Evolutionary conservation across 2,329 filamentous ascomycete species (phyloP), one percentile per base, ranked within the genome.

Genomic region (Kalmusia sp.): DNA sequence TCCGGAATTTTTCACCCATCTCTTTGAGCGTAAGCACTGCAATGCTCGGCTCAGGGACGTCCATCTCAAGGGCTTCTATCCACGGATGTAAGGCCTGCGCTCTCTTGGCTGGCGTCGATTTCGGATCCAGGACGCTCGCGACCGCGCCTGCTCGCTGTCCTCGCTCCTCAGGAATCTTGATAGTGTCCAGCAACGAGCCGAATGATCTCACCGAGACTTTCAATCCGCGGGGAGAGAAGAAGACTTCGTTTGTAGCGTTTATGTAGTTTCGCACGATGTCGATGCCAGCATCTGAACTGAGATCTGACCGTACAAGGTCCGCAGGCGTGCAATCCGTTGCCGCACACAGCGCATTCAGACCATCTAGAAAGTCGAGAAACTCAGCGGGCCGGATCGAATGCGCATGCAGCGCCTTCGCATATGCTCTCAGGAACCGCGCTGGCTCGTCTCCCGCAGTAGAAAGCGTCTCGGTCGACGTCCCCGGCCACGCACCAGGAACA

Each of bases 281-380:
- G 9, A 37, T 27, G 19, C 43, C 19, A 14, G 40, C 22, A n/a
- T 56, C 43, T 6, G 25, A 15, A 5, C 28, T 22, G 2, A 43
- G 12, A 8, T 54, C 41, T 8, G 34, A 11, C 14, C 31, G 21
- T 2, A 54, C n/a, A n/a, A 61, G 57, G 22, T 53, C 39, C 2
- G 21, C 22, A 9, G 55, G 34, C 8, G 41, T 59, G 9, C 49
- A 53, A 14, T 39, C 38, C 3, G 60, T 57, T 4, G 59, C 59
- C 15, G 47, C 39, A 38, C 63, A 67, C 7, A 73, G 52, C 19
- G 62, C 58, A 34, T 73, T 73, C 4, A 74, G 54, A 6, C 70
- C 70, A 27, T 73, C 65, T 7, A 73, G 43, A 48, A 74, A 74
- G 11, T 67, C 67, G 8, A 63, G 51, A 47, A 74, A 73, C 21